phyloP scores from a whole-genome alignment of 306 rosid genomes.

The Morella rubra region DNA sequence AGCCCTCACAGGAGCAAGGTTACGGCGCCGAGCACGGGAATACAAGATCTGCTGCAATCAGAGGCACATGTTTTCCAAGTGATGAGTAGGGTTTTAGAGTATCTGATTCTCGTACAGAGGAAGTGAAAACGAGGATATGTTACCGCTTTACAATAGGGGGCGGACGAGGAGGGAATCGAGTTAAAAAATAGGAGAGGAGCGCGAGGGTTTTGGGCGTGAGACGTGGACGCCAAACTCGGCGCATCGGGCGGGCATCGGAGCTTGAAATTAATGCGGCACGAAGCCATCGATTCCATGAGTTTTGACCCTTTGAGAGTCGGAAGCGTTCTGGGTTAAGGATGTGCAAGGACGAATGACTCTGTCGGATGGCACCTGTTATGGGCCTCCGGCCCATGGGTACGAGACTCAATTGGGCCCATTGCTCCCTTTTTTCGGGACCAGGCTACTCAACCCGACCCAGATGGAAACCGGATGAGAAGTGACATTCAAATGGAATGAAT shows the following conservation, averaged over 20 bases:
- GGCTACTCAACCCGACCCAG: too few species aligned
- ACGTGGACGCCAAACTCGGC: constrained; percentile 29
- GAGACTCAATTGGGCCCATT: too few species aligned
- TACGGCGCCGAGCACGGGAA: constrained; percentile 40
- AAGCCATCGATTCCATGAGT: constrained; percentile 30
- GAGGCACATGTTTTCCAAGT: background rate
- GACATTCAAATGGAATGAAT: too few species aligned
- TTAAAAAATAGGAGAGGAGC: constrained; percentile 7
- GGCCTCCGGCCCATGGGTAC: too few species aligned
- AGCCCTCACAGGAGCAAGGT: constrained; percentile 36
- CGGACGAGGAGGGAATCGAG: constrained; percentile 13
- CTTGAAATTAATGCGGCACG: constrained; percentile 30
- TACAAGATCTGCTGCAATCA: constrained; percentile 43
- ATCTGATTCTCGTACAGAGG: background rate
- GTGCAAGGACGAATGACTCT: background rate
- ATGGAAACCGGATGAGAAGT: too few species aligned
- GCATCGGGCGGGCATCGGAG: constrained; percentile 38
- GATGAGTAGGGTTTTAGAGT: constrained; percentile 4
- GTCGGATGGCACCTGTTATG: background rate
- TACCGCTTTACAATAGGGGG: constrained; percentile 26
- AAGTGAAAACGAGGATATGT: background rate
- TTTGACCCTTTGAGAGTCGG: background rate
- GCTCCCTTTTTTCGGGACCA: too few species aligned
- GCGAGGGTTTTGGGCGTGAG: constrained; percentile 30
- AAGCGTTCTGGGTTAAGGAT: background rate